Percentiles rank a stretch among this genome's conserved stretches.
These are phyloP conservation scores for Arthrobotrys musiformis DNA, from an alignment of 2,329 filamentous ascomycete genomes.

Conservation along the genomic window DNA sequence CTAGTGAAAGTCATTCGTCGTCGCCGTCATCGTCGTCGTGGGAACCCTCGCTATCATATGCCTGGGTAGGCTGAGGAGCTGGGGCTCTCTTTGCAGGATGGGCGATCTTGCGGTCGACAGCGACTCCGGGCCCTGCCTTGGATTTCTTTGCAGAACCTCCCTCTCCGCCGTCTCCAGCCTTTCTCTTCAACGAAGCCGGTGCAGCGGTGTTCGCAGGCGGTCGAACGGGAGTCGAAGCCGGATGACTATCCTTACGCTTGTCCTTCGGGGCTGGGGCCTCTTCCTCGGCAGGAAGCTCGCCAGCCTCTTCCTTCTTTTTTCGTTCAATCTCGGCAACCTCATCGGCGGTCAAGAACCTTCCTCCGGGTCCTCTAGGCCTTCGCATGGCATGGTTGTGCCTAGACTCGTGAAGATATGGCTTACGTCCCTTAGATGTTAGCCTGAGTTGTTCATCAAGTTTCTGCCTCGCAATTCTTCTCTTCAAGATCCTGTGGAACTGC, in stretches of 20 bases:
- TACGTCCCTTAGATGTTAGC: constrained; percentile 91
- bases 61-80: constrained; percentile 47
- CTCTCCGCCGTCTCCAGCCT: constrained; percentile 57
- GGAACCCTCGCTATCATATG: constrained; percentile 49
- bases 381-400: constrained; percentile 99
- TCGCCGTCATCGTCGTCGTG: constrained; percentile 58
- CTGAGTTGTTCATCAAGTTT: constrained; percentile 91
- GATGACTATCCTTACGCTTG: constrained; percentile 57
- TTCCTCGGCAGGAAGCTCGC: constrained; percentile 53
- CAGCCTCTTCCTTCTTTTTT: constrained; percentile 57
- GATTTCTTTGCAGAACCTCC: constrained; percentile 54
- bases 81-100: constrained; percentile 56
- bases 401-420: constrained; percentile 96
- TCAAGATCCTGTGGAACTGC: constrained; percentile 96
- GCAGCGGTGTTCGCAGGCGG: constrained; percentile 52
- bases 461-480: constrained; percentile 90
- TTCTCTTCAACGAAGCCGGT: constrained; percentile 58
- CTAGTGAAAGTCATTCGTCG: constrained; percentile 56
- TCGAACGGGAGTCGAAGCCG: constrained; percentile 47
- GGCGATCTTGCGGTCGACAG: constrained; percentile 55
- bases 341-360: constrained; percentile 93
- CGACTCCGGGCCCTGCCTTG: constrained; percentile 41
- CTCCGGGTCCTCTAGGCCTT: constrained; percentile 89
- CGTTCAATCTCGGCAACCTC: constrained; percentile 66
- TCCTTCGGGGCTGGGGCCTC: constrained; percentile 50